Conservation (phyloP, 1,139 yeast genomes). For the Sugiyamaella xylanicola region DNA sequence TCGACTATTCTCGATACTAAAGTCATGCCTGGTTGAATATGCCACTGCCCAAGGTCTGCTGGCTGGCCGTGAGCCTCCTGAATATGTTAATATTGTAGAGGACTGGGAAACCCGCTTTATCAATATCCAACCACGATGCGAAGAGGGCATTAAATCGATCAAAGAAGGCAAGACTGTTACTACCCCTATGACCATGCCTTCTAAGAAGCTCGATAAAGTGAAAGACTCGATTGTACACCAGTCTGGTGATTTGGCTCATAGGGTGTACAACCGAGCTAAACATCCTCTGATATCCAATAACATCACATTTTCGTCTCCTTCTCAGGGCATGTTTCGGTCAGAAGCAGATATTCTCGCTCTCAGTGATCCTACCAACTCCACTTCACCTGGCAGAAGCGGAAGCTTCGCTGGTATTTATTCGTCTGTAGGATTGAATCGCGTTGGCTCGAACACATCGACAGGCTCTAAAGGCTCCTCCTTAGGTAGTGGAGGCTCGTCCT, state of each 20-base stretch:
- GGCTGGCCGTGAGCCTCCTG: conserved; percentile 19
- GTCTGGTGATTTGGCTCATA: conserved; percentile 28
- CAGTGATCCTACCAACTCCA: background rate
- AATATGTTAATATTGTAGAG: conserved; percentile 30
- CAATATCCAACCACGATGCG: conserved; percentile 36
- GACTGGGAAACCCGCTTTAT: conserved; percentile 39
- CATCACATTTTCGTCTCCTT: conserved; percentile 33
- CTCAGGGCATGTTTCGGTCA: conserved; percentile 36
- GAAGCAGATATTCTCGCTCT: conserved; percentile 32
- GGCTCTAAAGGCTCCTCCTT: conserved; percentile 14
- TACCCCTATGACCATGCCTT: conserved; percentile 35
- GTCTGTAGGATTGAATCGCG: conserved; percentile 12
- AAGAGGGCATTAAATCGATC: conserved; percentile 36
- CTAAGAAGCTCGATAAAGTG: conserved; percentile 30
- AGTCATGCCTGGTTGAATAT: conserved; percentile 34
- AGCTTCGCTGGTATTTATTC: conserved; percentile 12
- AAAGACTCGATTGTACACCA: conserved; percentile 26
- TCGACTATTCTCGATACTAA: conserved; percentile 32
- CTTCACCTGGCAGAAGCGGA: conserved; percentile 12
- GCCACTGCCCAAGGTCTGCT: conserved; percentile 37
- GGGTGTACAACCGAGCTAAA: conserved; percentile 27
- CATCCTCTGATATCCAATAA: conserved; percentile 28
- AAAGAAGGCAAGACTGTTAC: conserved; percentile 38
- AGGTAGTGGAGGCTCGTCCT: conserved; percentile 8
- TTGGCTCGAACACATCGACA: conserved; percentile 19